Evolutionary conservation across 768 basidiomycete genomes (phyloP), one percentile per base, ranked within the genome.

Genomic region (Suillus plorans): DNA sequence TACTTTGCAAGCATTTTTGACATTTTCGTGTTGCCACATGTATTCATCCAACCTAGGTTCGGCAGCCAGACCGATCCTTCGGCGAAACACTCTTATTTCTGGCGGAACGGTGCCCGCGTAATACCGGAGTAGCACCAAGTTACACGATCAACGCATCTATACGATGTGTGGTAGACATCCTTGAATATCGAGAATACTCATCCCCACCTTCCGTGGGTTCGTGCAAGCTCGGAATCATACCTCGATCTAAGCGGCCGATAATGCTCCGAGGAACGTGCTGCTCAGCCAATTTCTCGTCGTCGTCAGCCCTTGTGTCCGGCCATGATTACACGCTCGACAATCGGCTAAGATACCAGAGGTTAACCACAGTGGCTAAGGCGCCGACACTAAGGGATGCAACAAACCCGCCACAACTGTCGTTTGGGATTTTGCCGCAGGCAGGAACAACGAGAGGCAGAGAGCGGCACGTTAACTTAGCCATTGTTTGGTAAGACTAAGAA

Each of bases 401-500:
- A 22, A 5, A 4, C 22, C 47, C 5, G 13, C 22, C 47, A 49
- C 12, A 47, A 5, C 12, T 13, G n/a, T n/a, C 12, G n/a, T 22
- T 10, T 3, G 44, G 0, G 4, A 12, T n/a, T 9, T 9, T 44
- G 13, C 20, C 4, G 44, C 8, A 44, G 20, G 18, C 7, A 44
- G 5, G 31, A 31, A 6, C 31, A 2, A 31, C 28, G 28, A 31
- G 4, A 28, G 25, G 25, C 25, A 28, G 44, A 45, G 4, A 12
- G 9, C 12, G 45, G 4, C 5, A 13, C 10, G n/a, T 22, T 9
- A 86, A 70, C 82, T 80, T 70, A 74, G 80, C 55, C 76, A 86
- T 37, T 88, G 89, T 72, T 69, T 88, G 0, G 82, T 58, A 87
- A 80, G 18, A 87, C 89, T 9, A 82, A 77, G 36, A 86, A 90